Base-by-base conservation (phyloP, 805 yeast species). In the Aciculoconidium aculeatum region DNA sequence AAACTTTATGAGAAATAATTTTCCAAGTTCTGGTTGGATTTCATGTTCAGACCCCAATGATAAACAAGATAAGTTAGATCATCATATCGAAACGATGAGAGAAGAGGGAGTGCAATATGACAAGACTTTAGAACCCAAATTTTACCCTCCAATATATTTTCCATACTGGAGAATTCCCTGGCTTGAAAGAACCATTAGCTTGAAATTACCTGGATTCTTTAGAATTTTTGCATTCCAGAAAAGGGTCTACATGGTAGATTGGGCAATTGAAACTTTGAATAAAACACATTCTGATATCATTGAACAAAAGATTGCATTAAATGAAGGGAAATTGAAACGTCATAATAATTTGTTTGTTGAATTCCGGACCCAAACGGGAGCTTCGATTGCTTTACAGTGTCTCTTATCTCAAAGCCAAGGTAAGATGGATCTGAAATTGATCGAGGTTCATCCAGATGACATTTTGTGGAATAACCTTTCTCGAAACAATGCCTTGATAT, bases 391-490 rank as follows among this genome's bases (percentile, higher is more conserved):
- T 0, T 73, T 71, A 28, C 86, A 84, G 44, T 51, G 78, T 3
- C 48, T 76, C 7, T 45, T 76, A 1, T 60, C 72, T 1, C 55
- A 61, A 23, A 41, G 50, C 9, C 62, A 67, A 32, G 70, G 69
- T 3, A 53, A 46, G 24, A 53, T 73, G 45, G 65, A 63, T 36
- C 53, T 55, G 23, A 62, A 67, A 3, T 34, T 72, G 18, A 49
- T 71, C 15, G 79, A 75, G 11, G 67, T 80, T 2, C 69, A 79
- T 42, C 81, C 88, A 2, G 51, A 65, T 6, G 94, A 83, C 44
- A 61, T 87, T 1, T 53, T 79, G 1, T 87, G 96, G 96, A 44
- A 55, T 0, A 84, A 83, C 40, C 40, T 84, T 5, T 45, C 56
- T 3, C 42, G 59, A 9, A 53, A 51, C 15, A 64, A 58, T 32